A percentile compares a stretch with the other conserved stretches of the same genome.
Evolutionary conservation across 129 eudicot genomes (phyloP).

Genomic region (Solidago caesia): DNA sequence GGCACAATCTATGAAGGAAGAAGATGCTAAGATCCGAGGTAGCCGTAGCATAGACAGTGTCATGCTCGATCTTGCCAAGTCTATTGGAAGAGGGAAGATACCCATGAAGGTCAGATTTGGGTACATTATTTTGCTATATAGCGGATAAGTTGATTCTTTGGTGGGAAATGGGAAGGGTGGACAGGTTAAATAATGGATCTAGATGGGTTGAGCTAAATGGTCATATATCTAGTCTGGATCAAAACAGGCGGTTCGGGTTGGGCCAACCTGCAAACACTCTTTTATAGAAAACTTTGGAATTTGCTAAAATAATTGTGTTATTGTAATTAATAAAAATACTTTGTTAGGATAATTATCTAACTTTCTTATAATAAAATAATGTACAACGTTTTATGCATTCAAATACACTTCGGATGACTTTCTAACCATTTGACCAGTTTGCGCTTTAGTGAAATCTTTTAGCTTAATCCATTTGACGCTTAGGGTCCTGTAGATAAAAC

Average conservation of each 20-base stretch:
- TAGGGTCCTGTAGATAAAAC: background rate
- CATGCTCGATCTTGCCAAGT: slow-evolving; percentile 68
- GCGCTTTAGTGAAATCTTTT: background rate
- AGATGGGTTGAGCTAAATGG: background rate
- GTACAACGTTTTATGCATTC: background rate
- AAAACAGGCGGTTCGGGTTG: background rate
- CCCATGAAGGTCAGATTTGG: slow-evolving; percentile 67
- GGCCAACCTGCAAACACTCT: background rate
- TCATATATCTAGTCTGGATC: background rate
- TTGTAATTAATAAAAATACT: background rate
- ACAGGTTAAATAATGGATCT: background rate
- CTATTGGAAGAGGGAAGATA: slow-evolving; percentile 63
- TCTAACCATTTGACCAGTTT: background rate
- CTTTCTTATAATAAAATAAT: background rate
- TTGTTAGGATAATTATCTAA: background rate
- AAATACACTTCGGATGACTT: background rate
- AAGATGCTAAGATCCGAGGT: slow-evolving; percentile 42
- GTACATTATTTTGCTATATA: slow-evolving; percentile 6
- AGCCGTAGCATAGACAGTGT: slow-evolving; percentile 56
- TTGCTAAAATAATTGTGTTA: background rate
- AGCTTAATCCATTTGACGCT: background rate
- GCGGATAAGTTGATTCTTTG: slow-evolving; percentile 2
- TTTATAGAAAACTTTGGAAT: background rate
- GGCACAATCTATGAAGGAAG: slow-evolving; percentile 37
- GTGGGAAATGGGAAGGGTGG: background rate